Percentiles rank a stretch among this genome's conserved stretches.
These are phyloP conservation scores for Nematocida sp. DNA, from an alignment of 371 early-diverging fungal genomes.

Conservation along the genomic window DNA sequence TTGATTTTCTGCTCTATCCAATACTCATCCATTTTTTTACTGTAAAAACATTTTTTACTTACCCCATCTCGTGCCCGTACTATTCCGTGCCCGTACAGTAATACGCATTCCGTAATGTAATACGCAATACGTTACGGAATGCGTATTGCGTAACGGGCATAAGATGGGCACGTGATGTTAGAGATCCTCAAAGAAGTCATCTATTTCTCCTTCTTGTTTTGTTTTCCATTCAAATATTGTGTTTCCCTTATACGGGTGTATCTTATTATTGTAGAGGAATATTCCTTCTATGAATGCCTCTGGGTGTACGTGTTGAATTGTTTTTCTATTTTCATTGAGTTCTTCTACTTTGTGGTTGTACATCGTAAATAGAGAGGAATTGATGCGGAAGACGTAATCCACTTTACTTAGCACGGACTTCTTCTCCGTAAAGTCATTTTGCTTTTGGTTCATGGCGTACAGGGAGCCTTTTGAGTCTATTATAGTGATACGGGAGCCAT, in stretches of 20 bases:
- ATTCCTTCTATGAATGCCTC: constrained; percentile 15
- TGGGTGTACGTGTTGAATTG: not conserved
- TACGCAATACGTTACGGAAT: too few species aligned
- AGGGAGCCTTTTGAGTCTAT: constrained; percentile 24
- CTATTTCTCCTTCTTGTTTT: constrained; percentile 23
- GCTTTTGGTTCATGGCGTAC: not conserved
- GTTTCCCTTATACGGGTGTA: constrained; percentile 8
- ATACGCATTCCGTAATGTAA: too few species aligned
- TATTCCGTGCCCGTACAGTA: too few species aligned
- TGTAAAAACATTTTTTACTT: constrained; percentile 5
- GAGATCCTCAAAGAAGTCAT: constrained; percentile 51
- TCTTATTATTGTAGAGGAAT: not conserved
- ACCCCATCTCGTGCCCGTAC: too few species aligned
- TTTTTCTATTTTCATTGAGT: not conserved
- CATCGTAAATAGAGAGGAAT: not conserved
- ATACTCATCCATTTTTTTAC: not conserved
- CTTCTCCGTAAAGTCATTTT: constrained; percentile 14
- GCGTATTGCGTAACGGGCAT: too few species aligned
- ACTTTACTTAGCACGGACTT: constrained; percentile 15
- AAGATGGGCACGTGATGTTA: too few species aligned
- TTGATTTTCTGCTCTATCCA: constrained; percentile 21
- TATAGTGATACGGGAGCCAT: not conserved
- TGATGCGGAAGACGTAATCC: constrained; percentile 1
- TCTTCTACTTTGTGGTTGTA: constrained; percentile 18
- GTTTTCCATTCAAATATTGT: constrained; percentile 5